Conservation (phyloP, 768 basidiomycete genomes). For the Candolleomyces eurysporus region DNA sequence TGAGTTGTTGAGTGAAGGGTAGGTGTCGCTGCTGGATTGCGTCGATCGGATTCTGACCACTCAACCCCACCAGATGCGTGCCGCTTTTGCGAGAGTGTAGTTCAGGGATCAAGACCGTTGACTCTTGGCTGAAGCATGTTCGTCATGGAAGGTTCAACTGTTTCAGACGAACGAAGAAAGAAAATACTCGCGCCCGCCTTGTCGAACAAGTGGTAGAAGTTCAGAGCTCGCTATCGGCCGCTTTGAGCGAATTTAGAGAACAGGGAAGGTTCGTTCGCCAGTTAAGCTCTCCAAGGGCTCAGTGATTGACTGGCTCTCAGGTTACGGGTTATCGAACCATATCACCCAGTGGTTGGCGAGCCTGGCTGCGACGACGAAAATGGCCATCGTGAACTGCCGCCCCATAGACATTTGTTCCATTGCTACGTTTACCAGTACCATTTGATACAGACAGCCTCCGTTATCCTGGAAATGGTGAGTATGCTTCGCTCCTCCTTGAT, state of each 20-base stretch:
- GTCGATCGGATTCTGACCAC: conserved; percentile 43
- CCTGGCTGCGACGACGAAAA: conserved; percentile 23
- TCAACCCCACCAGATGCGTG: conserved; percentile 36
- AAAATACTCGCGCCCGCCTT: neutral
- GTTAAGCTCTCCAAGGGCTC: neutral
- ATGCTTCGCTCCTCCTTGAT: neutral
- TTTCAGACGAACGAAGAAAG: neutral
- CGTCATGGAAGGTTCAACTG: neutral
- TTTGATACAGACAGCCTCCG: conserved; percentile 36
- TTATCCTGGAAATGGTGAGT: conserved; percentile 42
- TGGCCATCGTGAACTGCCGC: conserved; percentile 37
- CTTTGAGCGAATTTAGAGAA: conserved; percentile 35
- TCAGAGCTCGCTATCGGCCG: neutral
- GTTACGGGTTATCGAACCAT: conserved; percentile 59
- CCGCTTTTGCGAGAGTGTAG: neutral
- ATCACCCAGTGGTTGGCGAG: conserved; percentile 43
- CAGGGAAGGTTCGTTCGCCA: conserved; percentile 44
- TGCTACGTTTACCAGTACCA: conserved; percentile 73
- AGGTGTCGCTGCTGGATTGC: neutral
- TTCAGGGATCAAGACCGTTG: neutral
- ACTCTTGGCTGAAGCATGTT: neutral
- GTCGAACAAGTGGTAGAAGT: neutral
- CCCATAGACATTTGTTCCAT: conserved; percentile 70
- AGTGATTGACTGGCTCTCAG: conserved; percentile 18
- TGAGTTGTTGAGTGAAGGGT: conserved; percentile 46